Percentiles rank a stretch among this genome's conserved stretches.
Evolutionary conservation across 106 monocot species (phyloP).

Genomic region (Dendrobium huoshanense): DNA sequence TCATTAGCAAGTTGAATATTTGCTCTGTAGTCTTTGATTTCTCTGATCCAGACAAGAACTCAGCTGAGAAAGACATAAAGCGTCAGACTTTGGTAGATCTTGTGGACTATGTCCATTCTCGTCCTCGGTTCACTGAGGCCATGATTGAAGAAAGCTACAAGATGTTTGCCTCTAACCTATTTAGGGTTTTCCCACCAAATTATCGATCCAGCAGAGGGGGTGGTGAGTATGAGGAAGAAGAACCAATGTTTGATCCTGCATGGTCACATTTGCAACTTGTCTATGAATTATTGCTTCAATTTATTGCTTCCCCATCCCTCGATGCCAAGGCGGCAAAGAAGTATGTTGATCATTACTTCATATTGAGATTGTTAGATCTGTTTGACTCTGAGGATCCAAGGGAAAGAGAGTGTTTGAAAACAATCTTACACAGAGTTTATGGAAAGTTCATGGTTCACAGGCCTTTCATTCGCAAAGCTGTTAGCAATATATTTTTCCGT

Average conservation of each 20-base stretch:
- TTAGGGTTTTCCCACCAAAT: conserved; percentile 45
- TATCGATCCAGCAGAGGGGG: conserved; percentile 7
- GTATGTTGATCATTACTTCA: conserved; percentile 38
- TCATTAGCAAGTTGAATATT: conserved; percentile 38
- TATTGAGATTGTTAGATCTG: conserved; percentile 33
- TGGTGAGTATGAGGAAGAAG: conserved; percentile 44
- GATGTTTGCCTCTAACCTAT: conserved; percentile 39
- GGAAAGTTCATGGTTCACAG: conserved; percentile 61
- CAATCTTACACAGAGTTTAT: conserved; percentile 44
- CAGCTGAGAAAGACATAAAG: conserved; percentile 30
- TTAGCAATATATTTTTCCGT: conserved; percentile 46
- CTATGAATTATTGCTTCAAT: conserved; percentile 43
- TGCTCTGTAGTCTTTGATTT: conserved; percentile 38
- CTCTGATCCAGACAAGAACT: conserved; percentile 34
- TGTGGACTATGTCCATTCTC: conserved; percentile 20
- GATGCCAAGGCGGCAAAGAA: conserved; percentile 41
- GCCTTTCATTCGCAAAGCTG: conserved; percentile 44
- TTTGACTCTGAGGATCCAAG: conserved; percentile 62
- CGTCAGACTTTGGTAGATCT: conserved; percentile 38
- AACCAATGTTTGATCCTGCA: conserved; percentile 52
- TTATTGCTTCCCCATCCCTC: conserved; percentile 31
- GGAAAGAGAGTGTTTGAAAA: conserved; percentile 50
- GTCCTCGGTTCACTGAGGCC: conserved; percentile 23
- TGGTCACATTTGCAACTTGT: conserved; percentile 51
- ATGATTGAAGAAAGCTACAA: conserved; percentile 34